Evolutionary conservation across 179 eudicot genomes (phyloP), one percentile per base, ranked within the genome.

Genomic region (Amaranthus tricolor): DNA sequence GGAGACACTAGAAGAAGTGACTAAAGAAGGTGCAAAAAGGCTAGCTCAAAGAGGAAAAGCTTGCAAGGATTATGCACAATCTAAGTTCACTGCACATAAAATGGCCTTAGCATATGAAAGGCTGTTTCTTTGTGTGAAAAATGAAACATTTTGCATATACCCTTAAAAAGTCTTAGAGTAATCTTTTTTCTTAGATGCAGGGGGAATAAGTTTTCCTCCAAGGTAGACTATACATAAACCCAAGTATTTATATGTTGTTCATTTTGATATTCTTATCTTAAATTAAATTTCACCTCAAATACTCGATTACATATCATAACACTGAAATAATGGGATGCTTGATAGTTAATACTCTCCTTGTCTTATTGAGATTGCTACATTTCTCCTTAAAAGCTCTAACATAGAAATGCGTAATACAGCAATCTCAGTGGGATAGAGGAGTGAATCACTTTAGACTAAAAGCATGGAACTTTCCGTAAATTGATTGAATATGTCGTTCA

Each of bases 91-190:
- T 16, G 94, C 98, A 7, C 76, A 75, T 3, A 90, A 88, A 79
- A 94, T 94, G 98, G 97, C 97, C 24, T 76, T 89, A 77, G 90
- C 97, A 12, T 94, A 94, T 85, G 98, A 94, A 77, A 85, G 96
- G 65, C 63, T 94, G 62, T 94, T 94, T 55, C 87, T 92, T 19
- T 94, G 98, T 81, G 89, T 92, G 5, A 93, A 88, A 74, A 88
- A 91, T 82, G 83, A 80, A 51, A 85, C 89, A 43, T 88, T 76
- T 78, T 93, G 98, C 84, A 77, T 1, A 24, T 93, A 91, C 65
- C 84, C 90, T 74, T 86, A 49, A 19, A 77, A 48, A 6, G 43
- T 64, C 6, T 24, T 21, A 71, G n/a, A 77, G 11, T 54, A 44
- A 16, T 64, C 19, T 19, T 19, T 51, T 57, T 65, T 21, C 12